Evolutionary conservation across 176 grass and related monocot genomes (phyloP), one percentile per base, ranked within the genome.

Genomic region (Raddia guianensis): DNA sequence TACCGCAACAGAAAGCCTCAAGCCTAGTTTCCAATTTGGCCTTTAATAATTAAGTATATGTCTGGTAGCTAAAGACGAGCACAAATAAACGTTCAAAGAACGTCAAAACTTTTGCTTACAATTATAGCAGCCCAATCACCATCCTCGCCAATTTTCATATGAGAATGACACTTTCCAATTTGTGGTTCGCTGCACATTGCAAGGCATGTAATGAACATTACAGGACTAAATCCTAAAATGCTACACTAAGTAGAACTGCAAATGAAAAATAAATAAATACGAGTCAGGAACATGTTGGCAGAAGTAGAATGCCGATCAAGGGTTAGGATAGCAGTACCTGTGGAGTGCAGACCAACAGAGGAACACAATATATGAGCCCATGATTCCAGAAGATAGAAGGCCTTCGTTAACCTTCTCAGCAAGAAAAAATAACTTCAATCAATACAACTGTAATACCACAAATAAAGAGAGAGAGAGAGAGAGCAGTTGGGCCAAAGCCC

Each of bases 341-440:
- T 95, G 92, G 11, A 95, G 90, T 56, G 88, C 96, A 77, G 92
- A 98, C 92, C 92, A 98, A 81, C 96, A 98, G 20, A 98, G 88
- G 87, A 93, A 95, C 53, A 93, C 92, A 50, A 91, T 89, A 79
- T 93, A 98, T 21, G 75, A 84, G 42, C 90, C 84, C 92, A 98
- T 90, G 58, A 98, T 90, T 81, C 88, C 92, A 86, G 96, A 98
- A 82, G 92, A 98, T 42, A 98, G 74, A 86, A 98, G 92, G 37
- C 90, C 92, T 48, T 83, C 71, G 57, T 93, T 98, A 79, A 95
- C 92, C 90, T 98, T 57, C 16, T 85, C 35, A 9, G 21, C 19
- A 86, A 88, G 60, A 18, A 76, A 76, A 35, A 73, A 0, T 5
- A 10, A 70, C 73, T 13, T 70, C 69, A 77, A 53, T 79, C 64